Conservation (phyloP, 2,329 filamentous ascomycete species). For the Exserohilum turcica region DNA sequence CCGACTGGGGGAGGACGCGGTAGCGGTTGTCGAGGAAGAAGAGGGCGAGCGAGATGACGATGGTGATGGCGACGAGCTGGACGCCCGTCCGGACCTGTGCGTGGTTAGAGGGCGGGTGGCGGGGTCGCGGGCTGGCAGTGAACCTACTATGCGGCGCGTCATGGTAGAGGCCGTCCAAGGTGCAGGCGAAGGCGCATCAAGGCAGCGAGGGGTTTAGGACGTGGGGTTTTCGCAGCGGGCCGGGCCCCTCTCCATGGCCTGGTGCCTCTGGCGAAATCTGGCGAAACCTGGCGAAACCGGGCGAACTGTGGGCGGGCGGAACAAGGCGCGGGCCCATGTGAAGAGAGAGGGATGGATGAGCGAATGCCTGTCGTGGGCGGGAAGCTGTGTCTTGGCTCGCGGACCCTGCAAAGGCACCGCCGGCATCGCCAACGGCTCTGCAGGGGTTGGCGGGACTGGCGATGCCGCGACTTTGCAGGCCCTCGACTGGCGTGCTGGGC, state of each 20-base stretch:
- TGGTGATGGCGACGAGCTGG: constrained; percentile 71
- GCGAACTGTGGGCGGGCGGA: constrained; percentile 1
- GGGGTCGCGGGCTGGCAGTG: neutral
- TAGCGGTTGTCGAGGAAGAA: constrained; percentile 89
- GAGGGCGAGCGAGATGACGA: constrained; percentile 69
- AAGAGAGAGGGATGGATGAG: neutral
- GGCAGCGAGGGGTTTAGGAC: constrained; percentile 12
- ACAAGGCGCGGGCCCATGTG: constrained; percentile 14
- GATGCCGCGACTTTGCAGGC: neutral
- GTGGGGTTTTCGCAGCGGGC: constrained; percentile 4
- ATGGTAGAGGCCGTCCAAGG: constrained; percentile 34
- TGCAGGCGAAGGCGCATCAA: constrained; percentile 18
- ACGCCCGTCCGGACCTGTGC: constrained; percentile 64
- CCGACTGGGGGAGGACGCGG: constrained; percentile 79
- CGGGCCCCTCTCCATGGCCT: constrained; percentile 21
- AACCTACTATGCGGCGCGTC: constrained; percentile 48
- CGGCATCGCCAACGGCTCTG: constrained; percentile 21
- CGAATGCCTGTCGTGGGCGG: constrained; percentile 12
- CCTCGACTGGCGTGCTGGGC: neutral
- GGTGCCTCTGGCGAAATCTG: neutral
- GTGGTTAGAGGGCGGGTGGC: constrained; percentile 18
- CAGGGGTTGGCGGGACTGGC: constrained; percentile 9
- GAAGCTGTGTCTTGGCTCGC: constrained; percentile 23
- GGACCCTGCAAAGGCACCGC: constrained; percentile 10
- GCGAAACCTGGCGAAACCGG: neutral